A percentile compares a stretch with the other conserved stretches of the same genome.
Conservation (phyloP, 805 yeast genomes). For the Spathaspora arborariae region DNA sequence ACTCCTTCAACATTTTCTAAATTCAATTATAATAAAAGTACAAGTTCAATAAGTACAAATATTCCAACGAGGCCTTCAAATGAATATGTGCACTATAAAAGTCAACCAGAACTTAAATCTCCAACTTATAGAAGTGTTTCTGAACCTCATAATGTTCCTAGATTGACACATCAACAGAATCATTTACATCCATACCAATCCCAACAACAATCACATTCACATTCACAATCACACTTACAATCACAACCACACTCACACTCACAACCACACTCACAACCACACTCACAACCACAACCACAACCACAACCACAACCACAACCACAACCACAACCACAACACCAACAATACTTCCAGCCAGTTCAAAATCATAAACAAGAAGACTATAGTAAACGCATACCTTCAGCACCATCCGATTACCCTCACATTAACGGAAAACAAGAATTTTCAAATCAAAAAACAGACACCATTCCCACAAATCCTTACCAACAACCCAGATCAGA, state of each 20-base stretch:
- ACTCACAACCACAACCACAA: background rate
- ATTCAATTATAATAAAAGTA: slow-evolving; percentile 2
- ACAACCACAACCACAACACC: slow-evolving; percentile 1
- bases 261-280: too few relatives aligned
- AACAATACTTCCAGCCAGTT: background rate
- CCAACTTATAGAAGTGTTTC: background rate
- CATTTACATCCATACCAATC: background rate
- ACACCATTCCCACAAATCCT: background rate
- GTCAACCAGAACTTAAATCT: background rate
- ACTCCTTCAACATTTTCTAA: background rate
- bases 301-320: background rate
- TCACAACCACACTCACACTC: background rate
- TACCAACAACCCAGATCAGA: background rate
- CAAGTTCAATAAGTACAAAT: slow-evolving; percentile 3
- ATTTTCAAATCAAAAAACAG: background rate
- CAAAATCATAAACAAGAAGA: background rate
- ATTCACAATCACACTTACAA: background rate
- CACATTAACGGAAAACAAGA: background rate
- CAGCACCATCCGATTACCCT: background rate
- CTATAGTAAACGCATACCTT: background rate
- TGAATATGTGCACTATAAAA: background rate
- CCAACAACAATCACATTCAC: background rate
- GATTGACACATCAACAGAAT: background rate
- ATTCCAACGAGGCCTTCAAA: background rate
- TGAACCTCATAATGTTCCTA: background rate